These are phyloP conservation scores for Kodamaea kaohsiungensis DNA, from an alignment of 805 yeast species.

Conservation along the genomic window DNA sequence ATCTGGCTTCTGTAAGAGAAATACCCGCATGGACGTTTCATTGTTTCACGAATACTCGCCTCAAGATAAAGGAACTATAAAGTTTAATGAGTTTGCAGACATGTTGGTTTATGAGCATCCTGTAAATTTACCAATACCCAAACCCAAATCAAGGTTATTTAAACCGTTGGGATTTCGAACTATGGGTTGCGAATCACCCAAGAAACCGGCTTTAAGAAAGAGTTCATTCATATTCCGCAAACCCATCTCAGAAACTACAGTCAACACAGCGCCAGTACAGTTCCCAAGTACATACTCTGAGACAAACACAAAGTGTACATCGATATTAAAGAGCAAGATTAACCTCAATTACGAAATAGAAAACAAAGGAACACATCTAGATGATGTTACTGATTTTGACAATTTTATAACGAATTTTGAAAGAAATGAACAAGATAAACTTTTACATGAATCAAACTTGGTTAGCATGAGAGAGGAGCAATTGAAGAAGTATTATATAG, in stretches of 20 bases:
- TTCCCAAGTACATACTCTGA: neutral
- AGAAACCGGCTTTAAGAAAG: neutral
- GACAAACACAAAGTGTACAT: conserved; percentile 5
- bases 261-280: neutral
- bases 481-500: conserved; percentile 8
- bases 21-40: neutral
- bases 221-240: neutral
- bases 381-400: conserved; percentile 11
- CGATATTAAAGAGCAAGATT: conserved; percentile 28
- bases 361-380: neutral
- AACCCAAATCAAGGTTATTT: neutral
- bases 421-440: conserved; percentile 5
- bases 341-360: conserved; percentile 28
- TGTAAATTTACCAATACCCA: neutral
- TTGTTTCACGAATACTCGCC: neutral
- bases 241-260: neutral
- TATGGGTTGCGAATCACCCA: neutral
- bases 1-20: neutral
- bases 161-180: neutral
- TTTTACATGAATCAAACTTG: conserved; percentile 5
- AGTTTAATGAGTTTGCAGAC: conserved; percentile 18
- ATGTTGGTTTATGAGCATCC: conserved; percentile 14
- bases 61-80: conserved; percentile 10
- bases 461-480: conserved; percentile 9
- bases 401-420: conserved; percentile 10